These are phyloP conservation scores for Vanrija humicola DNA, from an alignment of 1,284 basidiomycete species.

Conservation along the genomic window DNA sequence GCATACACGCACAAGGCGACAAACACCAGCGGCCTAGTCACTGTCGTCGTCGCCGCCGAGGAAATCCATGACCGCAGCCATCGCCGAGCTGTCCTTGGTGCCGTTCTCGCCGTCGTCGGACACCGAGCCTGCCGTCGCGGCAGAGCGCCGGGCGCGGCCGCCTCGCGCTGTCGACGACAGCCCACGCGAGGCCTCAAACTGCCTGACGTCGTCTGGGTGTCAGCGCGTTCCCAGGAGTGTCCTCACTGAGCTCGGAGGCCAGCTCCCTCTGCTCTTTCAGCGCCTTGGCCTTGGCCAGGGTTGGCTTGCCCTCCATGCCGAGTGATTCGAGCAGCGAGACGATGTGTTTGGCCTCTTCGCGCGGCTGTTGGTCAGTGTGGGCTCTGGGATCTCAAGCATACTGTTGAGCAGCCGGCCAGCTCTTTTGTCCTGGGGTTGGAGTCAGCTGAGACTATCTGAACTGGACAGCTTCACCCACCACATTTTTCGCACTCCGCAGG, in stretches of 20 bases:
- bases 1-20: no score
- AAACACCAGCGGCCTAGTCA: background rate
- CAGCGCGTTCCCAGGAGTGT: background rate
- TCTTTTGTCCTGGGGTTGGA: constrained; percentile 54
- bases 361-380: constrained; percentile 40
- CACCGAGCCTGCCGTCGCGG: background rate
- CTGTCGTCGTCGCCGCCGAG: constrained; percentile 9
- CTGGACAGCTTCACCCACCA: constrained; percentile 56
- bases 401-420: constrained; percentile 59
- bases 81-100: constrained; percentile 8
- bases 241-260: constrained; percentile 69
- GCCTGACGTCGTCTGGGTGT: constrained; percentile 45
- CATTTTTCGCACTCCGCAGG: constrained; percentile 73
- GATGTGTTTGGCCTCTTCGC: constrained; percentile 64
- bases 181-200: constrained; percentile 46
- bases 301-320: constrained; percentile 75
- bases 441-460: no score
- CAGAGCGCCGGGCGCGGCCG: background rate
- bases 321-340: constrained; percentile 63
- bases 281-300: constrained; percentile 68
- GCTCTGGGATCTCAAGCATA: constrained; percentile 8
- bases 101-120: constrained; percentile 4
- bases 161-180: constrained; percentile 18
- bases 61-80: constrained; percentile 17
- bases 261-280: constrained; percentile 69